Evolutionary conservation across 139 green algal species (phyloP).

Genomic region (Ettlia oleoabundans): DNA sequence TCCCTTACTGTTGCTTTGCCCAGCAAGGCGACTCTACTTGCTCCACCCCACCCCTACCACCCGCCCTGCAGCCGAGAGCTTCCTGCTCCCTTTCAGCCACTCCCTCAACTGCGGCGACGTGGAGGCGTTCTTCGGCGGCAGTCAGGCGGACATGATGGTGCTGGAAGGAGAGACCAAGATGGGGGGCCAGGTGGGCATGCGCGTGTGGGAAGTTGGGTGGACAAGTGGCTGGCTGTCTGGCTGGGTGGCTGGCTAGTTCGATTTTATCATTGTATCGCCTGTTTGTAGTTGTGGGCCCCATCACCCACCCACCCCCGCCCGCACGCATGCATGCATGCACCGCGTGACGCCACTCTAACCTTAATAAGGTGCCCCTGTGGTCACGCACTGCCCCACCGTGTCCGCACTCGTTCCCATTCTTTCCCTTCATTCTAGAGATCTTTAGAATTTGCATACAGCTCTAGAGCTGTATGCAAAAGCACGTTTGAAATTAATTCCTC

Average conservation of each 20-base stretch:
- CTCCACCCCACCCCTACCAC: not conserved
- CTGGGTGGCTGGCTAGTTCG: no score
- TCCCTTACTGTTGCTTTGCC: not conserved
- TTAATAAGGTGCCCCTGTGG: not conserved
- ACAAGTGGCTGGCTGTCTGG: no score
- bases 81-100: conserved; percentile 48
- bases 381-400: not conserved
- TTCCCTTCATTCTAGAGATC: no score
- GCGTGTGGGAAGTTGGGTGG: no score
- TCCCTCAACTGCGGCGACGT: conserved; percentile 54
- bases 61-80: conserved; percentile 1
- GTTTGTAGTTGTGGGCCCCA: no score
- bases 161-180: conserved; percentile 70
- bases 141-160: conserved; percentile 62
- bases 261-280: no score
- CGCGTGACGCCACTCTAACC: no score
- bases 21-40: not conserved
- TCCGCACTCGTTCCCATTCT: not conserved
- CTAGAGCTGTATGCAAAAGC: no score
- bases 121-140: not conserved
- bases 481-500: no score
- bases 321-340: no score
- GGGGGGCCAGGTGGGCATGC: conserved; percentile 73
- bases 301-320: no score
- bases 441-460: no score